Base-by-base conservation (phyloP, 1,284 basidiomycete species). In the Ceratobasidium sp. region DNA sequence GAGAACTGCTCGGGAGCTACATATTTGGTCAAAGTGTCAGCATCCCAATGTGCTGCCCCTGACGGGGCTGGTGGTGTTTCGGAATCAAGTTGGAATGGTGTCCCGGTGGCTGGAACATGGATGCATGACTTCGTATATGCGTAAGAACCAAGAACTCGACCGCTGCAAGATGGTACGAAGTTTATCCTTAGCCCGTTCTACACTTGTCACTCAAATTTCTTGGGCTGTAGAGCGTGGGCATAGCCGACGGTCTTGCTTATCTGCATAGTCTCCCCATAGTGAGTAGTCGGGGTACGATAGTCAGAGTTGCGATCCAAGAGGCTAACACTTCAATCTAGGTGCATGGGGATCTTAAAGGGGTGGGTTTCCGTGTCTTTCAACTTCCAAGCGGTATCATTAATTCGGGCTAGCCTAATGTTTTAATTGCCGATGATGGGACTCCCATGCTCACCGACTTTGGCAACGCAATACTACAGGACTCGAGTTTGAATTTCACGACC, bases 1-100 rank as follows among this genome's bases (percentile, higher is more conserved):
- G n/a, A n/a, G n/a, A n/a, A n/a, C n/a, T n/a, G 66, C 66, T 20
- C 66, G n/a, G 12, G 66, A 68, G 66, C 66, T 68, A 4, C 18
- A 68, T 20, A 12, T 44, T 14, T 68, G 66, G 66, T 50, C 46
- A 30, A 48, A 50, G 18, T 68, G 66, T 20, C n/a, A 68, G 8
- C 66, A 68, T 12, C 66, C 66, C 18, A 68, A 68, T 23, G 46
- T 68, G 46, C 44, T 68, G 0, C 46, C 46, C 14, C 46, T 68
- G 4, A 16, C 33, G 0, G 66, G 66, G 4, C 23, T 68, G 20
- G 66, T 33, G 8, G 27, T 50, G 16, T 68, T 68, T 20, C 66
- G 66, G 12, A 12, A 52, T 18, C 66, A 52, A 27, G 33, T 68
- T 33, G 66, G 66, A 27, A 68, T 68, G 48, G 48, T 50, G n/a